Evolutionary conservation across 192 early-diverging fungal genomes (phyloP).

Genomic region (Allomyces macrogynus): DNA sequence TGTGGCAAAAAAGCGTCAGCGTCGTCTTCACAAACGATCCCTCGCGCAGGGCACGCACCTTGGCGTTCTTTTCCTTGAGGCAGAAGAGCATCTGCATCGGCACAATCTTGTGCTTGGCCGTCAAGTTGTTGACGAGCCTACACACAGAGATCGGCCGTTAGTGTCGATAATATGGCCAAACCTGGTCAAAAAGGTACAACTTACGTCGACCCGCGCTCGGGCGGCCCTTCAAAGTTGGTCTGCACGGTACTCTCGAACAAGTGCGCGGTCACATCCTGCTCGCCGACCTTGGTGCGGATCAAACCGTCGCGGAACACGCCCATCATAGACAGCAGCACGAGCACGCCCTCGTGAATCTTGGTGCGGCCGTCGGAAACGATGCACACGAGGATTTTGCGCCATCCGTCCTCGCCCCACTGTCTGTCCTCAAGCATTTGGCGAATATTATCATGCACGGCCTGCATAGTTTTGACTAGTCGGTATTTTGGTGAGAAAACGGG

Average conservation of each 20-base stretch:
- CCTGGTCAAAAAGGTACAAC: no score
- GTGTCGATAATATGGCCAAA: no score
- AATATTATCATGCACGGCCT: neutral
- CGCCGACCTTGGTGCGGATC: constrained; percentile 39
- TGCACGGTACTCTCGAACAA: constrained; percentile 22
- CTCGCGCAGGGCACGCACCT: constrained; percentile 8
- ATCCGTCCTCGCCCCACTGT: constrained; percentile 46
- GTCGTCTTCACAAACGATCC: no score
- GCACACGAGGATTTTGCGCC: constrained; percentile 69
- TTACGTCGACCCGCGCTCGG: neutral
- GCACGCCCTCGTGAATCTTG: constrained; percentile 46
- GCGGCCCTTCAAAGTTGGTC: constrained; percentile 6
- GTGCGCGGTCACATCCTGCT: constrained; percentile 44
- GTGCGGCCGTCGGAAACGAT: constrained; percentile 64
- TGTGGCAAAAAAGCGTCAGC: no score
- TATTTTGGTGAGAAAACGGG: constrained; percentile 1
- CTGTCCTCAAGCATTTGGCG: neutral
- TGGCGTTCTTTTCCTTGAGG: constrained; percentile 81
- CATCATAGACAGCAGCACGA: constrained; percentile 52
- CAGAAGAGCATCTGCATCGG: constrained; percentile 68
- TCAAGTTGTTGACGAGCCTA: neutral
- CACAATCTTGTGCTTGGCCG: constrained; percentile 14
- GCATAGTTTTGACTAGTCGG: neutral
- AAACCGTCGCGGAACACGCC: constrained; percentile 67
- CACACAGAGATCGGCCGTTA: neutral